Conservation (phyloP, 1,139 yeast species). For the Meyerozyma elateridarum region DNA sequence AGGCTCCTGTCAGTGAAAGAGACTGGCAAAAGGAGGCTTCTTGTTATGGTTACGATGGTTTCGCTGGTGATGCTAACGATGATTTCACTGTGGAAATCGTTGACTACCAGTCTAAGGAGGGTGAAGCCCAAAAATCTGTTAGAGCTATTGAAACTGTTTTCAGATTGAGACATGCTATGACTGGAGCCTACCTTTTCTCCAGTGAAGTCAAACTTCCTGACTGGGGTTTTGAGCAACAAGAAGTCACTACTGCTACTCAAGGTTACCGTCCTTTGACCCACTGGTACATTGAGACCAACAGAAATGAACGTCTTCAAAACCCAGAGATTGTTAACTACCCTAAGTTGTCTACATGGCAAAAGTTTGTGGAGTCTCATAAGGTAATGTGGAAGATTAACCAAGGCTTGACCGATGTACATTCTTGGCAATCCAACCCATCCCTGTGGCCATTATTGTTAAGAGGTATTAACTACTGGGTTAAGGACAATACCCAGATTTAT, state of each 20-base stretch:
- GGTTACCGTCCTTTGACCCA: conserved; percentile 71
- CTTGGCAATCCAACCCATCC: conserved; percentile 81
- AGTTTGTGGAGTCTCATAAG: conserved; percentile 72
- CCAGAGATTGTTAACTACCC: conserved; percentile 51
- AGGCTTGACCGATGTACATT: conserved; percentile 79
- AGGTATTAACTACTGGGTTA: conserved; percentile 94
- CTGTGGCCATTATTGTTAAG: conserved; percentile 87
- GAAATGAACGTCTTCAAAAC: conserved; percentile 31
- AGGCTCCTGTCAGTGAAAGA: conserved; percentile 86
- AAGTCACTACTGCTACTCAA: conserved; percentile 85
- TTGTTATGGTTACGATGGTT: conserved; percentile 87
- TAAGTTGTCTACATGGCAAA: conserved; percentile 58
- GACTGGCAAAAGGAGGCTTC: conserved; percentile 97
- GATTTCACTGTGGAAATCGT: conserved; percentile 89
- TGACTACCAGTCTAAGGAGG: conserved; percentile 48
- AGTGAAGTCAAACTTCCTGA: conserved; percentile 82
- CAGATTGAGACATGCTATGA: conserved; percentile 83
- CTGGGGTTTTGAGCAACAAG: conserved; percentile 97
- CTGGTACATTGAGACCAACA: conserved; percentile 87
- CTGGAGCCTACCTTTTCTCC: conserved; percentile 87
- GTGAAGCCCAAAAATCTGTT: conserved; percentile 57
- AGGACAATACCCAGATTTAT: conserved; percentile 73
- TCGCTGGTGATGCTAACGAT: conserved; percentile 93
- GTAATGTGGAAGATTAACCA: conserved; percentile 91
- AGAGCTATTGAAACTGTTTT: conserved; percentile 81